These are phyloP conservation scores for Sphaerulina populicola DNA, from an alignment of 2,329 filamentous ascomycete species.

Conservation along the genomic window DNA sequence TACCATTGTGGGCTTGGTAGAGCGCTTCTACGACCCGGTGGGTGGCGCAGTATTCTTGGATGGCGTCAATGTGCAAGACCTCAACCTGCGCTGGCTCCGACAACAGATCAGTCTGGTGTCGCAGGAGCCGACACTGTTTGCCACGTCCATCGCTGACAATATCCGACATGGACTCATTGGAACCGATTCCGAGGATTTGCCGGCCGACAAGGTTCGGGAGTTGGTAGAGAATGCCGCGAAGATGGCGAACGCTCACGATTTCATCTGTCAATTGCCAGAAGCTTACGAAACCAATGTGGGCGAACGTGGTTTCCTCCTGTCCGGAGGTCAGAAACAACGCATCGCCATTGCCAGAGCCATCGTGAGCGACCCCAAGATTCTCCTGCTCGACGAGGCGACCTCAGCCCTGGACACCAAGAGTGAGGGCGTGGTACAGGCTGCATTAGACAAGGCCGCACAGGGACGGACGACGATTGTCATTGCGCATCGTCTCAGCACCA, in stretches of 20 bases:
- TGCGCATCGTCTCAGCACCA: constrained; percentile 88
- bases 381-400: constrained; percentile 91
- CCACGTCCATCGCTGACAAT: constrained; percentile 80
- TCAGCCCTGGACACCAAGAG: constrained; percentile 89
- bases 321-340: constrained; percentile 87
- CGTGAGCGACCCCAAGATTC: constrained; percentile 82
- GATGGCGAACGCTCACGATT: constrained; percentile 91
- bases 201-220: constrained; percentile 58
- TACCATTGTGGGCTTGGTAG: constrained; percentile 85
- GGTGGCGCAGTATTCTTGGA: constrained; percentile 71
- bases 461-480: constrained; percentile 94
- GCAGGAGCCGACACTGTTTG: constrained; percentile 86
- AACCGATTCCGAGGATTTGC: constrained; percentile 61
- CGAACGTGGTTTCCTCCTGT: constrained; percentile 83
- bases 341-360: constrained; percentile 89
- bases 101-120: constrained; percentile 88
- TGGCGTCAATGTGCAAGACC: constrained; percentile 66
- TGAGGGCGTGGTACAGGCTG: constrained; percentile 88
- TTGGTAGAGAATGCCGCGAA: constrained; percentile 73
- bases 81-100: constrained; percentile 85
- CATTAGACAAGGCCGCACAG: constrained; percentile 73
- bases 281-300: constrained; percentile 93
- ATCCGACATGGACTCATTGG: constrained; percentile 87
- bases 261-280: constrained; percentile 71
- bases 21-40: constrained; percentile 89